Percentiles rank a stretch among this genome's conserved stretches.
Evolutionary conservation across 2,329 filamentous ascomycete genomes (phyloP).

Genomic region (Penicillium sp.): DNA sequence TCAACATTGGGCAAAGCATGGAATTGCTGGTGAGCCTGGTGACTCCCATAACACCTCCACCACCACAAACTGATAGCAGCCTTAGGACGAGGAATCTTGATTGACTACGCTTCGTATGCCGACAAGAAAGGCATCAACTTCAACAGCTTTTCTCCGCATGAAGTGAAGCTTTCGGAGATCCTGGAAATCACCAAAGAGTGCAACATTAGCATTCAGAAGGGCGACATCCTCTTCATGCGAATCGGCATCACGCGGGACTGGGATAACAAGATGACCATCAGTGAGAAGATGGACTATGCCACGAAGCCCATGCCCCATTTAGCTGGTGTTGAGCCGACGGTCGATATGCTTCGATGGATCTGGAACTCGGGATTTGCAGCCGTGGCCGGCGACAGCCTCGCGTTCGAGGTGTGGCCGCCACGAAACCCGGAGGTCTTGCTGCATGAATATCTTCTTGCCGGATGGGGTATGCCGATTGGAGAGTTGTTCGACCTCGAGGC

Average conservation of each 20-base stretch:
- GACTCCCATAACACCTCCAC: neutral
- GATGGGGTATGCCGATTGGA: conserved; percentile 50
- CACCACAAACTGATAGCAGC: conserved; percentile 18
- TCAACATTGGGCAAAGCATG: conserved; percentile 29
- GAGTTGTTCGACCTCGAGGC: conserved; percentile 48
- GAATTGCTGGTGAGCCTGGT: neutral
- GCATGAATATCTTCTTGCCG: conserved; percentile 41
- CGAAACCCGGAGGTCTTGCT: conserved; percentile 23
- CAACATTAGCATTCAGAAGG: conserved; percentile 44
- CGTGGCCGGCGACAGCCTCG: conserved; percentile 56
- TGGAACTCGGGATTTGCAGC: conserved; percentile 58
- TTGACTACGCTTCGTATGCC: conserved; percentile 49
- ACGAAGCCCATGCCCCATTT: conserved; percentile 30
- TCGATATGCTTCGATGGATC: conserved; percentile 54
- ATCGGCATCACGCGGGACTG: conserved; percentile 52
- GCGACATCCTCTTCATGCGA: conserved; percentile 59
- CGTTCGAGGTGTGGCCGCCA: conserved; percentile 51
- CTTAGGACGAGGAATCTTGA: conserved; percentile 49
- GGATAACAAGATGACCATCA: conserved; percentile 36
- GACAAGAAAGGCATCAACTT: conserved; percentile 36
- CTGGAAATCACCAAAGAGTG: conserved; percentile 47
- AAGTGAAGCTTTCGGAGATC: conserved; percentile 47
- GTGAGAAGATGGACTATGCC: conserved; percentile 34
- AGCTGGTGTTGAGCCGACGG: conserved; percentile 50
- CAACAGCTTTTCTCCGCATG: conserved; percentile 41